Base-by-base conservation (phyloP, 2,329 filamentous ascomycete species). In the Curvularia sp. region DNA sequence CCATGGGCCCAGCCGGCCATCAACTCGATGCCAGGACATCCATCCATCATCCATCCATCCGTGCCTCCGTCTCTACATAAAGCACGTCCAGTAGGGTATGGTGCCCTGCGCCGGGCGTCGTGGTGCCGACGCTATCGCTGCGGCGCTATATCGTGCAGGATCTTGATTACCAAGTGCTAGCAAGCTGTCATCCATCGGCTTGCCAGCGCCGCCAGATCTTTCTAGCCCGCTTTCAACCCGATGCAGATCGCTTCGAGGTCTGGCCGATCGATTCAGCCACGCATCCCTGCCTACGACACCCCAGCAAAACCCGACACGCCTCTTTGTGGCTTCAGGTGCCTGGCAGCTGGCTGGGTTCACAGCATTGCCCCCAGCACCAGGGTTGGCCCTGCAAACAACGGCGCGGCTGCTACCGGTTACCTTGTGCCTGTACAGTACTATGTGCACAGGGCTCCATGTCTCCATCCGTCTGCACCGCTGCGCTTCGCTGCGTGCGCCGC, bases 101-200 rank as follows among this genome's bases (percentile, higher is more conserved):
- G 65, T 64, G 31, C 66, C 71, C 67, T 74, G 69, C 67, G 63
- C 68, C 54, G 18, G 63, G 64, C 3, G 65, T 64, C 62, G 33
- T 60, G 65, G 58, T 69, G 66, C 69, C 70, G 69, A 62, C 62
- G 64, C 66, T 65, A 68, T 61, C 48, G 58, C 64, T 68, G 66
- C 65, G 61, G 53, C 67, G 64, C 67, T 63, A 67, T 64, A 63
- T 65, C 55, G 57, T 70, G 68, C 68, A 73, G 67, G 67, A 72
- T 73, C 66, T 75, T 63, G 62, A 49, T 61, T 64, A 56, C 64
- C 57, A 62, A 30, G 60, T 60, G 49, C 61, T 65, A 57, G 66
- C 57, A 65, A 65, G 61, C 62, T 67, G 68, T 68, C 68, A 72
- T 63, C 22, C 64, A 67, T 68, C 69, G 62, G 57, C 52, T 49